Evolutionary conservation across 257 asterid species (phyloP).

Genomic region (Penstemon eatonii): DNA sequence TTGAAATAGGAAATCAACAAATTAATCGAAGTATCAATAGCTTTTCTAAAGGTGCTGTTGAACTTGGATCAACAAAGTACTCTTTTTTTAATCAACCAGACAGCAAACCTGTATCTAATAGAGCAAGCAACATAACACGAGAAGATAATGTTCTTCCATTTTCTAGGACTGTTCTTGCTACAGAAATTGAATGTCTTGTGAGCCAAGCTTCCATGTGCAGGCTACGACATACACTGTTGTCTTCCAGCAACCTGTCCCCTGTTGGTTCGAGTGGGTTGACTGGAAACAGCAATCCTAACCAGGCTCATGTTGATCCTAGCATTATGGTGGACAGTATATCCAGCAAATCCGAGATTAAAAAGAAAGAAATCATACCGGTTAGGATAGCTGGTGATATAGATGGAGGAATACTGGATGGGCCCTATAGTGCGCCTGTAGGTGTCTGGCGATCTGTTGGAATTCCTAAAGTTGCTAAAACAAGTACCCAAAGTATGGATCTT

Average conservation of each 20-base stretch:
- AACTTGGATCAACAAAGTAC: conserved; percentile 47
- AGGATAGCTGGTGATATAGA: conserved; percentile 96
- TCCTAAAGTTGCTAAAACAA: conserved; percentile 67
- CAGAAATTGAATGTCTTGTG: conserved; percentile 82
- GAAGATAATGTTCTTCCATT: conserved; percentile 61
- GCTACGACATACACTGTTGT: conserved; percentile 70
- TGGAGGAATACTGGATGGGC: conserved; percentile 77
- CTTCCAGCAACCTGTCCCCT: conserved; percentile 51
- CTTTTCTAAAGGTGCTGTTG: conserved; percentile 46
- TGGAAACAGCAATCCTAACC: conserved; percentile 53
- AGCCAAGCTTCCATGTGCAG: conserved; percentile 96
- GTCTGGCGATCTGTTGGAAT: conserved; percentile 94
- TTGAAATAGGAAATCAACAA: conserved; percentile 59
- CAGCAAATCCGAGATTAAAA: conserved; percentile 68
- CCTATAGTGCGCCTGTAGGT: conserved; percentile 85
- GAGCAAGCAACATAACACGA: conserved; percentile 48
- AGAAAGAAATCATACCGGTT: conserved; percentile 79
- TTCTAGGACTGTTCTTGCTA: conserved; percentile 71
- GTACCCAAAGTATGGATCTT: conserved; percentile 64
- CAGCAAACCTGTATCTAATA: conserved; percentile 42
- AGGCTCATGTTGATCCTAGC: conserved; percentile 64
- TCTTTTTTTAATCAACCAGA: conserved; percentile 50
- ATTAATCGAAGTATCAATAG: conserved; percentile 44
- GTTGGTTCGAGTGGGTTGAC: conserved; percentile 61
- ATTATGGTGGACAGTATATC: conserved; percentile 57